Conservation (phyloP, 2,329 filamentous ascomycete genomes). For the Aureobasidium sp. region DNA sequence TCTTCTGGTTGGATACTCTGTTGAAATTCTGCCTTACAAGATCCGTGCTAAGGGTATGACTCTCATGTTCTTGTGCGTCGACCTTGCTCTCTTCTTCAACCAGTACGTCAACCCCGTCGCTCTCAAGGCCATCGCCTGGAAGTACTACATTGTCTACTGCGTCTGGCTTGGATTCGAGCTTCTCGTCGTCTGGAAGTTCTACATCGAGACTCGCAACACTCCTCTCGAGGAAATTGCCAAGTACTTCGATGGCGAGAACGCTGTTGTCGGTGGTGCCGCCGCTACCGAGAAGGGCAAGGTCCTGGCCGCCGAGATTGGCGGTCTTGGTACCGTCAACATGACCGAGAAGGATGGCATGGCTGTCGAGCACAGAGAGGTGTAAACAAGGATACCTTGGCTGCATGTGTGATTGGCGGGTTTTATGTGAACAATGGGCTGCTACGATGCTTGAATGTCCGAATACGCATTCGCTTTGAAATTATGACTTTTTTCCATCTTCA, state of each 20-base stretch:
- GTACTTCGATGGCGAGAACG: constrained; percentile 39
- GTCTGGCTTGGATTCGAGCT: constrained; percentile 30
- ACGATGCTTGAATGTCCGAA: not conserved
- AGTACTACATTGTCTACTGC: constrained; percentile 29
- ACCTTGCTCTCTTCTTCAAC: constrained; percentile 40
- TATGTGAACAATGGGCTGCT: constrained; percentile 1
- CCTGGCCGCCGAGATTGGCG: constrained; percentile 24
- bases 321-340: constrained; percentile 22
- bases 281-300: constrained; percentile 29
- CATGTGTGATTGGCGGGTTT: not conserved
- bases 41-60: constrained; percentile 41
- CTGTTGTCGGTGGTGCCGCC: constrained; percentile 31
- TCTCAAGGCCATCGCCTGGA: constrained; percentile 24
- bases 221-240: constrained; percentile 41
- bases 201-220: constrained; percentile 39
- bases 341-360: constrained; percentile 20
- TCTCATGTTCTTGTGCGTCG: constrained; percentile 40
- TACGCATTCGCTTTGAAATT: not conserved
- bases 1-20: constrained; percentile 38
- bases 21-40: constrained; percentile 42
- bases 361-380: constrained; percentile 23
- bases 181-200: constrained; percentile 29
- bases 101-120: constrained; percentile 31
- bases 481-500: not conserved
- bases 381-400: constrained; percentile 2